These are phyloP conservation scores for Eucalyptus regnans DNA, from an alignment of 345 rosid species.

Conservation along the genomic window DNA sequence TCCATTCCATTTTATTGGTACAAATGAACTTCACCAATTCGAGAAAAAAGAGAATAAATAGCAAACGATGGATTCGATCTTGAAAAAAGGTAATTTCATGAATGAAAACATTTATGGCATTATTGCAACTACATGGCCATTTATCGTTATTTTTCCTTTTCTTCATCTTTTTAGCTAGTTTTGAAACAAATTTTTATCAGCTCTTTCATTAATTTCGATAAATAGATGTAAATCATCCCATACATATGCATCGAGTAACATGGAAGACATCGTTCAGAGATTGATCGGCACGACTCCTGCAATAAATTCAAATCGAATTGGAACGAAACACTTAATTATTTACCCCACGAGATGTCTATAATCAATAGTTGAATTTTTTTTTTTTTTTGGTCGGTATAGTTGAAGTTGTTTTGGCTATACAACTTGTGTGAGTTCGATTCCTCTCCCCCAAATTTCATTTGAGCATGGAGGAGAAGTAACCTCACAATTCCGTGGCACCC, in stretches of 20 bases:
- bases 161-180: too few relatives aligned
- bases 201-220: background rate
- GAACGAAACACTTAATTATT: background rate
- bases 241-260: background rate
- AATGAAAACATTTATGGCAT: background rate
- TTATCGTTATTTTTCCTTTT: too few relatives aligned
- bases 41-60: background rate
- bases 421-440: background rate
- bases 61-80: background rate
- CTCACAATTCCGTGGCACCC: background rate
- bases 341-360: background rate
- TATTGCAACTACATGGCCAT: background rate
- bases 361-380: background rate
- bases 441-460: background rate
- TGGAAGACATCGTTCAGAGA: rapidly evolving
- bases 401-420: background rate
- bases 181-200: background rate
- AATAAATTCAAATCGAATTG: background rate
- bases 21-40: background rate
- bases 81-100: background rate
- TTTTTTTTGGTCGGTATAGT: background rate
- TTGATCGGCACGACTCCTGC: background rate
- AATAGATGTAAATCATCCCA: background rate
- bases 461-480: background rate
- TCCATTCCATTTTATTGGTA: background rate